Evolutionary conservation across 148 eudicot genomes (phyloP).

Genomic region (Cornus suecica): DNA sequence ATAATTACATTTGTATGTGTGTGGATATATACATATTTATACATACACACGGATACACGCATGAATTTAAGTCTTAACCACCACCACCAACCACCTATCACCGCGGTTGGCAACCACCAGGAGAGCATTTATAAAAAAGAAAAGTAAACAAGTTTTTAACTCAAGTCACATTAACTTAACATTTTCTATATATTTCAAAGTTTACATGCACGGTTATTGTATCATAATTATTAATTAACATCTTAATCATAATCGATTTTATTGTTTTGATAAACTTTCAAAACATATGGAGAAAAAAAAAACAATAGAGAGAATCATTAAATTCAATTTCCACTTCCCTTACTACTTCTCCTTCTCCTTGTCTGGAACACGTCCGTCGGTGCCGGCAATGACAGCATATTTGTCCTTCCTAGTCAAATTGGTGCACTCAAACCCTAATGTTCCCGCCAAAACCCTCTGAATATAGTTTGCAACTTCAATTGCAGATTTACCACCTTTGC

Average conservation of each 20-base stretch:
- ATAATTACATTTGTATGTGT: too few relatives aligned
- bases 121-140: background rate
- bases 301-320: background rate
- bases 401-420: conserved; percentile 63
- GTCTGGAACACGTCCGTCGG: conserved; percentile 39
- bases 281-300: background rate
- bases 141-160: too few relatives aligned
- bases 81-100: background rate
- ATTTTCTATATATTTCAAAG: too few relatives aligned
- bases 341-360: background rate
- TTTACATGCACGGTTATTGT: background rate
- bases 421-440: conserved; percentile 58
- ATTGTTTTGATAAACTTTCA: background rate
- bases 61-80: too few relatives aligned
- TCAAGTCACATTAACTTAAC: background rate
- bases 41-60: too few relatives aligned
- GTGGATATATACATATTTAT: too few relatives aligned
- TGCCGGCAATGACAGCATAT: conserved; percentile 57
- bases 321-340: background rate
- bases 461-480: conserved; percentile 63
- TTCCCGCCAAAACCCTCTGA: conserved; percentile 49
- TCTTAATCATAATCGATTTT: background rate
- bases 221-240: background rate
- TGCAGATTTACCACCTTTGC: conserved; percentile 45
- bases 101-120: background rate